Conservation (phyloP, 1,284 basidiomycete genomes). For the Leccinum pachyderme region DNA sequence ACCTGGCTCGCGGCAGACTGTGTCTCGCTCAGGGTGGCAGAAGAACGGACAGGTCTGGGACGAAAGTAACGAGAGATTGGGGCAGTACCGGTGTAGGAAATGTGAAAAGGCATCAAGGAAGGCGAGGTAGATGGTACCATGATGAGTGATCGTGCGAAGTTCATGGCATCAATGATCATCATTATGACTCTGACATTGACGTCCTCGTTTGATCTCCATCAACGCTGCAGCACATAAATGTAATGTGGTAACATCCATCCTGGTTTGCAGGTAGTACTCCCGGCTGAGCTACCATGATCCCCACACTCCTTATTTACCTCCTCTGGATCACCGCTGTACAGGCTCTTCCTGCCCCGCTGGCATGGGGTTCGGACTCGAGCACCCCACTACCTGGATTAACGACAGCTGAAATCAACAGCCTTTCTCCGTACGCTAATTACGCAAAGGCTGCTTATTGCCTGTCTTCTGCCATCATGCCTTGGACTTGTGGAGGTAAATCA, state of each 20-base stretch:
- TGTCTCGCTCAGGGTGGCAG: conserved; percentile 15
- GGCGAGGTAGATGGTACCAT: conserved; percentile 35
- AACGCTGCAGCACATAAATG: background rate
- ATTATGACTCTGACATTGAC: background rate
- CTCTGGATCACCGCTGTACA: conserved; percentile 13
- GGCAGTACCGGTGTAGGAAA: conserved; percentile 67
- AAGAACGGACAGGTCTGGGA: conserved; percentile 42
- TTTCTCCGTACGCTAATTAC: conserved; percentile 53
- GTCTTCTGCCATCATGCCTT: conserved; percentile 41
- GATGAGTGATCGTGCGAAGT: too few species aligned
- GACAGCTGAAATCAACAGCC: conserved; percentile 42
- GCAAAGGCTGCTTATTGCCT: conserved; percentile 57
- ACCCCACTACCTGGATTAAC: conserved; percentile 39
- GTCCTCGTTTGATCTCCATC: background rate
- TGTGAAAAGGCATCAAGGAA: conserved; percentile 79
- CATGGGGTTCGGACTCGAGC: conserved; percentile 27
- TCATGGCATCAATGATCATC: too few species aligned
- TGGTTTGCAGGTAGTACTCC: background rate
- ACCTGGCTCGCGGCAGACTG: background rate
- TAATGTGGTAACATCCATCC: background rate
- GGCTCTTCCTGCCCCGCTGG: conserved; percentile 21
- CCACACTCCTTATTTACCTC: conserved; percentile 13
- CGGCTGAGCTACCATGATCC: conserved; percentile 10
- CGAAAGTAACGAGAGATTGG: conserved; percentile 72
- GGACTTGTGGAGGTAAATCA: conserved; percentile 56